These are phyloP conservation scores for Acephala macrosclerotiorum DNA, from an alignment of 2,329 filamentous ascomycete species.

Conservation along the genomic window DNA sequence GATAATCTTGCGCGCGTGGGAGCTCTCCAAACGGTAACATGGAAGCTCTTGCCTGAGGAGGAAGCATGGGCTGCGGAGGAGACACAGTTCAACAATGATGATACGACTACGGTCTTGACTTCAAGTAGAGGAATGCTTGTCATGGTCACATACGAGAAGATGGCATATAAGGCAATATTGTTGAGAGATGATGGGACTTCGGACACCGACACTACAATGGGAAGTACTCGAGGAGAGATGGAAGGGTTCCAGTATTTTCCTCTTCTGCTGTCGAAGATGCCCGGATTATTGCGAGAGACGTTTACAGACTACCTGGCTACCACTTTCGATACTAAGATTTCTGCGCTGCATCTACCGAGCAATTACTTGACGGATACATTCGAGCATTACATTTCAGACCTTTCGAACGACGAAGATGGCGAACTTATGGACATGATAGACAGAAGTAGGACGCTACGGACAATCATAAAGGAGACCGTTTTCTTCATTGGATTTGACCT, in stretches of 20 bases:
- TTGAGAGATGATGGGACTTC: slow-evolving; percentile 28
- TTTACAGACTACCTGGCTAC: slow-evolving; percentile 51
- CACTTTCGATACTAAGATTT: slow-evolving; percentile 52
- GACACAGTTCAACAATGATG: slow-evolving; percentile 27
- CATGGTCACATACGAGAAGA: slow-evolving; percentile 42
- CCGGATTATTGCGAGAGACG: slow-evolving; percentile 49
- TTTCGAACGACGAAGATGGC: slow-evolving; percentile 33
- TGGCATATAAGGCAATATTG: slow-evolving; percentile 40
- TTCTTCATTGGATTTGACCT: slow-evolving; percentile 41
- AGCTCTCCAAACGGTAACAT: slow-evolving; percentile 50
- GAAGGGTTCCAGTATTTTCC: slow-evolving; percentile 51
- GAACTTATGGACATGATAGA: slow-evolving; percentile 26
- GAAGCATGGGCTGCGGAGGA: slow-evolving; percentile 41
- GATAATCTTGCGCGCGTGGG: slow-evolving; percentile 47
- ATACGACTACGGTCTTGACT: slow-evolving; percentile 28
- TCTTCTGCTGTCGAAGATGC: slow-evolving; percentile 54
- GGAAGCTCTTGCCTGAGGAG: slow-evolving; percentile 51
- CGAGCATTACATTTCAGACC: slow-evolving; percentile 41
- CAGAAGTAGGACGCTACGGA: slow-evolving; percentile 27
- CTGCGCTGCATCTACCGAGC: slow-evolving; percentile 47
- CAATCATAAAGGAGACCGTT: slow-evolving; percentile 38
- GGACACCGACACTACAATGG: slow-evolving; percentile 26
- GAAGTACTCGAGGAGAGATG: slow-evolving; percentile 20
- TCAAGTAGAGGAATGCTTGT: slow-evolving; percentile 37
- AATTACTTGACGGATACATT: slow-evolving; percentile 45